phyloP scores from a whole-genome alignment of 257 asterid species.

The Euphrasia confusa region DNA sequence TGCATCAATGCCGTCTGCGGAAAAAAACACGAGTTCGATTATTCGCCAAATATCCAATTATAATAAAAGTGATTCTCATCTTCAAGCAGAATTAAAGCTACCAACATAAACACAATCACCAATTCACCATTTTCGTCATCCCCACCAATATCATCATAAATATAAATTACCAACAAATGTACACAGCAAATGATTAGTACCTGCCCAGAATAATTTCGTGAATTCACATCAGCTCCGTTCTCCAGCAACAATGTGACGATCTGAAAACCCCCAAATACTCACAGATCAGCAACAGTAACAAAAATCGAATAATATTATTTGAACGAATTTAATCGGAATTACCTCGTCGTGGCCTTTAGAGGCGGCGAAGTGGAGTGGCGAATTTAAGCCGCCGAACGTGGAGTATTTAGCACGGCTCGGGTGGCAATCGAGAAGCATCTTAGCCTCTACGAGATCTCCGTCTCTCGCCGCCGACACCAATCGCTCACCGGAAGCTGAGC shows the following conservation, averaged over 20 bases:
- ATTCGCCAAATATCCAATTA: too few species aligned
- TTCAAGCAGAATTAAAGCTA: not conserved
- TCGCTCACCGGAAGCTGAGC: conserved; percentile 99
- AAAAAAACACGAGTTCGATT: not conserved
- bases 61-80: conserved; percentile 9
- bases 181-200: conserved; percentile 24
- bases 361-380: conserved; percentile 98
- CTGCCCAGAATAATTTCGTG: conserved; percentile 84
- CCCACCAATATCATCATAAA: too few species aligned
- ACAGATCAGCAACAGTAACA: conserved; percentile 23
- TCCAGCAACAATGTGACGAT: conserved; percentile 93
- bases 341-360: conserved; percentile 98
- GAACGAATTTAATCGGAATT: not conserved
- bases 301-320: not conserved
- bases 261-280: conserved; percentile 38
- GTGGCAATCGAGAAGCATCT: conserved; percentile 1
- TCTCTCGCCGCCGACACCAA: conserved; percentile 66
- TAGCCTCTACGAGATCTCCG: not conserved
- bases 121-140: not conserved
- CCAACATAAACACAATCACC: not conserved
- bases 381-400: not conserved
- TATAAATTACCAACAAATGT: not conserved
- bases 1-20: conserved; percentile 92
- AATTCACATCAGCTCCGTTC: conserved; percentile 98
- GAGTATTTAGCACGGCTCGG: not conserved